Evolutionary conservation across 75 land plant genomes (phyloP), one percentile per base, ranked within the genome.

Genomic region (Selaginella tamariscina): DNA sequence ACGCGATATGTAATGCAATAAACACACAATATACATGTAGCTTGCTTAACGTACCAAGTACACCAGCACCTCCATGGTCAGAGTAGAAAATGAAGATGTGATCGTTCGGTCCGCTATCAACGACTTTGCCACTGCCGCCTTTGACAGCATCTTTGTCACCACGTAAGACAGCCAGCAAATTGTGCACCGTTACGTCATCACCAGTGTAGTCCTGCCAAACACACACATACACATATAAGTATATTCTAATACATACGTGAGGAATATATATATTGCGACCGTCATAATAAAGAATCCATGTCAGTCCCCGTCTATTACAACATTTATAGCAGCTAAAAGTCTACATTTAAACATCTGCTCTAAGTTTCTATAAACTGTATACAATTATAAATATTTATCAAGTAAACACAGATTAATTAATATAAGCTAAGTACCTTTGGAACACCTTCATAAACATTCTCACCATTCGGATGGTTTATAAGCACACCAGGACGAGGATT

Each of bases 21-120:
- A n/a, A n/a, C 8, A 59, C 5, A 59, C 11, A 39, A 39, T 39
- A 15, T 5, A 39, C 11, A 5, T 39, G 29, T 57, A 28, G n/a
- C 23, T 8, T 26, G 13, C 30, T 24, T 20, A 39, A 64, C 81
- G 32, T 24, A 88, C 94, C 97, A 24, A 91, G 88, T 27, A 88
- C 92, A 23, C 97, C 97, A 22, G 92, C 83, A 28, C 97, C 92
- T 27, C 97, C 97, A 74, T 91, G 97, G 32, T 91, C 97, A 1
- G 93, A 83, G 73, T 91, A 91, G 74, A 79, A 91, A n/a, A 91
- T 39, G 39, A 91, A 91, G 33, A 88, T 82, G 30, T 80, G 74
- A 71, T 91, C 96, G 67, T 83, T 72, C 0, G 83, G 82, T 22
- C 85, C 83, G 60, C 96, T 91, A 54, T 85, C 80, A 8, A 91